Evolutionary conservation across 768 basidiomycete species (phyloP), one percentile per base, ranked within the genome.

Genomic region (Stropharia rugosoannulata): DNA sequence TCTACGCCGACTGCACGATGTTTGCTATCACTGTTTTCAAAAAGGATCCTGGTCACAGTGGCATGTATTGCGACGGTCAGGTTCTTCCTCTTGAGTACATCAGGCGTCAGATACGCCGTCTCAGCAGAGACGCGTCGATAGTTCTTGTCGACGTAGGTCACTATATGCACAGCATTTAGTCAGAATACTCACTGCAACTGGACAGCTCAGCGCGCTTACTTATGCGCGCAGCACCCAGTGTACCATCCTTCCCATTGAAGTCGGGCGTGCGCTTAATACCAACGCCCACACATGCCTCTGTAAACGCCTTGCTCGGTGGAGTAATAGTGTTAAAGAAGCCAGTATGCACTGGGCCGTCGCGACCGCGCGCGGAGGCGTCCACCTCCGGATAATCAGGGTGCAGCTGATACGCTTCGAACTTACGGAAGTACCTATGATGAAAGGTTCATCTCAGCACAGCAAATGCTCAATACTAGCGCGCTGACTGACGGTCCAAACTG

Each of bases 41-140:
- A 84, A 2, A 87, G 45, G 15, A 90, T 66, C 25, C 75, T 79
- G 8, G 84, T 86, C 2, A 80, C 84, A 9, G 75, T 75, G 1
- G 85, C 81, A 50, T 76, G 68, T 12, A 80, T 78, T 3, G 79
- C 79, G 16, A 90, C 80, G 19, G 75, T 86, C 37, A 90, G 73
- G 59, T 90, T 90, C 10, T 80, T 80, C 38, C 89, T 75, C 5
- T 75, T 73, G 11, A 90, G 76, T 2, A 89, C 87, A 0, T 83
- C 75, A 0, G 77, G 68, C 0, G 86, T 89, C 29, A 90, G 76
- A 64, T 89, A 90, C 1, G 86, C 85, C 0, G 78, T 70, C 63
- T 89, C 86, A 1, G 84, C 75, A 3, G 86, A 83, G 5, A 85
- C 84, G 0, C 89, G 80, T 52, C 71, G 69, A 27, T 76, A 75